A percentile compares a stretch with the other conserved stretches of the same genome.
phyloP scores from a whole-genome alignment of 2,329 filamentous ascomycete species.

The Xylariaceae sp. region DNA sequence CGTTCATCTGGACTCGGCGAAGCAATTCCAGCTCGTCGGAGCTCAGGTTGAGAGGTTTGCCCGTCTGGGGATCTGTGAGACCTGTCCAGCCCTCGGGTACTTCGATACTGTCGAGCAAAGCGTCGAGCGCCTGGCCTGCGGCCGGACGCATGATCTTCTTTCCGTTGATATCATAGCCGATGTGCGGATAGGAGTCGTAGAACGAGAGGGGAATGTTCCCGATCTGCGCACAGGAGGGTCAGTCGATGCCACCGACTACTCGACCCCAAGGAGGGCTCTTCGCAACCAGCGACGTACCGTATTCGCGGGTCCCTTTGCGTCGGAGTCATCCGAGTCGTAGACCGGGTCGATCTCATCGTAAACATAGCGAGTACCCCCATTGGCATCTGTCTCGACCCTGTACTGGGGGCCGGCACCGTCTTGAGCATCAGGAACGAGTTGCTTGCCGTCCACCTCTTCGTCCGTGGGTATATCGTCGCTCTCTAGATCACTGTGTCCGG shows the following conservation, averaged over 20 bases:
- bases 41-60: conserved; percentile 82
- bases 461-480: conserved; percentile 37
- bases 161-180: conserved; percentile 97
- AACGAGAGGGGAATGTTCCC: conserved; percentile 90
- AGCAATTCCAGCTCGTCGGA: conserved; percentile 84
- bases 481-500: conserved; percentile 27
- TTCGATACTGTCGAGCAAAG: conserved; percentile 91
- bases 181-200: conserved; percentile 96
- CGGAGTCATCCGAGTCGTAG: conserved; percentile 93
- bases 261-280: background rate
- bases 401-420: conserved; percentile 39
- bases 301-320: conserved; percentile 70
- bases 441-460: conserved; percentile 30
- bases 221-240: conserved; percentile 43
- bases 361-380: conserved; percentile 82
- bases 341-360: conserved; percentile 91
- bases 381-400: conserved; percentile 67
- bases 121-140: conserved; percentile 86
- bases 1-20: conserved; percentile 80
- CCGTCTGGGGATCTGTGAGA: conserved; percentile 86
- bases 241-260: background rate
- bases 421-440: conserved; percentile 23
- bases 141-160: conserved; percentile 96
- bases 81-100: conserved; percentile 96
- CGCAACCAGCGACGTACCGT: conserved; percentile 37